A percentile compares a stretch with the other conserved stretches of the same genome.
Evolutionary conservation across 164 flowering plant species (phyloP).

Genomic region (Umbilicus rupestris): DNA sequence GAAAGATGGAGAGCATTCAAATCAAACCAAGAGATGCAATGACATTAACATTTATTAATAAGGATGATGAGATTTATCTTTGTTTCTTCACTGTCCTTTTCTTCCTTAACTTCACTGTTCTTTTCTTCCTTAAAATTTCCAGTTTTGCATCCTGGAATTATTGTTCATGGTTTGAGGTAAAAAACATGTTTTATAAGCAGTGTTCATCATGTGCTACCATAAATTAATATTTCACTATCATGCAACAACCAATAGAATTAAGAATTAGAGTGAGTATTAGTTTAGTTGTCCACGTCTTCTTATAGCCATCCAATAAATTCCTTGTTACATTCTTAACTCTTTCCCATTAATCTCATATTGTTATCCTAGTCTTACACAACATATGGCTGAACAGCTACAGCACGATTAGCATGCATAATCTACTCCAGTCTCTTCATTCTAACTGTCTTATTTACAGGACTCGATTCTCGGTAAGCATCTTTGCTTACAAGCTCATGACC

Average conservation of each 20-base stretch:
- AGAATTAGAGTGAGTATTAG: not conserved
- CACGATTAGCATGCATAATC: not conserved
- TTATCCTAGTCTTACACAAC: not conserved
- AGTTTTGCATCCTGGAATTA: not conserved
- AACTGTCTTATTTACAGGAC: not conserved
- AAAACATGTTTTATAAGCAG: not conserved
- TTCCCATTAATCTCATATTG: conserved; percentile 1
- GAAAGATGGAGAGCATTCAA: not conserved
- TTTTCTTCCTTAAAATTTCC: not conserved
- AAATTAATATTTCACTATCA: not conserved
- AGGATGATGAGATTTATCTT: not conserved
- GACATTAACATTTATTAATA: not conserved
- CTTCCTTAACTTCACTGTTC: too few species aligned
- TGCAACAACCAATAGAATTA: not conserved
- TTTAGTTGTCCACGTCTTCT: not conserved
- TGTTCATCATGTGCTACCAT: conserved; percentile 6
- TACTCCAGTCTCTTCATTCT: not conserved
- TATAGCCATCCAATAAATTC: conserved; percentile 4
- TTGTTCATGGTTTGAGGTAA: not conserved
- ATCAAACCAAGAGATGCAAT: not conserved
- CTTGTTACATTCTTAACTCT: conserved; percentile 4
- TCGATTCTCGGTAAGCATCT: conserved; percentile 2
- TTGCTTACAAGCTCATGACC: not conserved
- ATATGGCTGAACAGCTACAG: not conserved
- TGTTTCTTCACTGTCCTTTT: not conserved